A percentile compares a stretch with the other conserved stretches of the same genome.
Evolutionary conservation across 768 basidiomycete species (phyloP).

Genomic region (Clitopilus hobsonii): DNA sequence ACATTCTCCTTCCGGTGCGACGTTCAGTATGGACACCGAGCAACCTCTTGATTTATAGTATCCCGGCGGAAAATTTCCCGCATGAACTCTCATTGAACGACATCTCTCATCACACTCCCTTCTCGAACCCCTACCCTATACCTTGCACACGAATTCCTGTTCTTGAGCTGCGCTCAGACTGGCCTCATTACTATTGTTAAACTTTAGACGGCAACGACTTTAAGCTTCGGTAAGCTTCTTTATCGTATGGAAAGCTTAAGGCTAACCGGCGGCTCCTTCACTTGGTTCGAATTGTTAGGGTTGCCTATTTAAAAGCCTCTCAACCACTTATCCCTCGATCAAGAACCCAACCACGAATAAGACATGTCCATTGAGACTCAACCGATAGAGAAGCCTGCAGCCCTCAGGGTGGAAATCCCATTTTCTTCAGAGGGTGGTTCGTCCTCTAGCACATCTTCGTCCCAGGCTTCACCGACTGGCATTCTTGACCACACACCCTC

Average conservation of each 20-base stretch:
- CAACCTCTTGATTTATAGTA: not conserved
- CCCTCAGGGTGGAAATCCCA: conserved; percentile 8
- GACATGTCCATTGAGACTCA: conserved; percentile 10
- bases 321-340: not conserved
- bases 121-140: not conserved
- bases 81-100: not conserved
- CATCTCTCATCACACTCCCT: not conserved
- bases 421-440: not conserved
- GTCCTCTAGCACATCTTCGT: conserved; percentile 10
- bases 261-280: not conserved
- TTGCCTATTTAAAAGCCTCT: not conserved
- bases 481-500: conserved; percentile 50
- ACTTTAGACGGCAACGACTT: no score
- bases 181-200: not conserved
- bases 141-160: not conserved
- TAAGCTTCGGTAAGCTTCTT: not conserved
- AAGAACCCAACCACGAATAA: not conserved
- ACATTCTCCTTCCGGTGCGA: not conserved
- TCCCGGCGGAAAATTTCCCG: not conserved
- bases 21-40: not conserved
- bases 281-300: not conserved
- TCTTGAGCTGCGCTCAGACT: not conserved
- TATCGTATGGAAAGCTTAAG: not conserved
- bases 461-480: conserved; percentile 11
- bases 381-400: conserved; percentile 7